Percentiles rank a stretch among this genome's conserved stretches.
Evolutionary conservation across 257 asterid species (phyloP).

Genomic region (Nicotiana tomentosiformis): DNA sequence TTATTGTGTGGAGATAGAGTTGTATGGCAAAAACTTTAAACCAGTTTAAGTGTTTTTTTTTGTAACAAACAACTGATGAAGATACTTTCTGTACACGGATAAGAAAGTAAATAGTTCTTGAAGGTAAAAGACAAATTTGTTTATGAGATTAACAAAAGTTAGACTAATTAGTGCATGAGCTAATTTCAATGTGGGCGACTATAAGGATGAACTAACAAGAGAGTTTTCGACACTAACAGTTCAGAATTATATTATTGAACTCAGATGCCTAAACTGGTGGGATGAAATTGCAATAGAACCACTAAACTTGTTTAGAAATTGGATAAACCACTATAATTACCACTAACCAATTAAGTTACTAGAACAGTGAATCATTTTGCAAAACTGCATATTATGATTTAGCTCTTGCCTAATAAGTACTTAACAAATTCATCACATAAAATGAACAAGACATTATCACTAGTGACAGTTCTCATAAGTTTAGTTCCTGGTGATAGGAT

Average conservation of each 20-base stretch:
- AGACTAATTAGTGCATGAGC: background rate
- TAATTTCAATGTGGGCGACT: background rate
- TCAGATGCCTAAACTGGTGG: background rate
- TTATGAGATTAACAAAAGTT: background rate
- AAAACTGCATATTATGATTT: background rate
- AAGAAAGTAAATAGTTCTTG: background rate
- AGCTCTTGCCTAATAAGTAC: background rate
- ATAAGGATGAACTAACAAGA: background rate
- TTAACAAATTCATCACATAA: background rate
- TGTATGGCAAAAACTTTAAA: background rate
- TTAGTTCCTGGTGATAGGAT: background rate
- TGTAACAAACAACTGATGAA: conserved; percentile 1
- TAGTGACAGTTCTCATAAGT: background rate
- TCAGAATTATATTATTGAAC: background rate
- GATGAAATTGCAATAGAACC: conserved; percentile 1
- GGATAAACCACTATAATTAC: background rate
- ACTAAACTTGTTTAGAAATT: background rate
- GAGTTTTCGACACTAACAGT: background rate
- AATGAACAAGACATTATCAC: background rate
- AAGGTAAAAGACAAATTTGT: background rate
- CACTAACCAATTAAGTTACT: conserved; percentile 4
- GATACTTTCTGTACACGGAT: background rate
- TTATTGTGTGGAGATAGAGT: background rate
- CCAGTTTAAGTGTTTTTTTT: background rate
- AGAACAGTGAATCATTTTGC: background rate